Percentiles rank a stretch among this genome's conserved stretches.
Evolutionary conservation across 2,329 filamentous ascomycete species (phyloP).

Genomic region (Aspergillus hortae): DNA sequence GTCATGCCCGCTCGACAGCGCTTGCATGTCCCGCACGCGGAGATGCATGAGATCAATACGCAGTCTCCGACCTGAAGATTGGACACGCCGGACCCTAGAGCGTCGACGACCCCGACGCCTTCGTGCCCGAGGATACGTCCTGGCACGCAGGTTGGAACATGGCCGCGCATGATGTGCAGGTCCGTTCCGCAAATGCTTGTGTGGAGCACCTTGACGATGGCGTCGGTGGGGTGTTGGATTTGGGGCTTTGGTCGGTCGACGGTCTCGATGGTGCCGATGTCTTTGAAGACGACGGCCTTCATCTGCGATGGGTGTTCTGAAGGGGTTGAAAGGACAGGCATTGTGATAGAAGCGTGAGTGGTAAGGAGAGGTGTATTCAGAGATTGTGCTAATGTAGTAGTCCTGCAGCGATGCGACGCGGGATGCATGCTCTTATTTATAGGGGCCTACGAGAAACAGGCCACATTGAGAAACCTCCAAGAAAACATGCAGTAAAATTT

Average conservation of each 20-base stretch:
- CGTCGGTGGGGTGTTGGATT: conserved; percentile 42
- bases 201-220: conserved; percentile 45
- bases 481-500: too few species aligned
- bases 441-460: not conserved
- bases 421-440: not conserved
- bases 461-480: too few species aligned
- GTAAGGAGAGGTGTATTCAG: not conserved
- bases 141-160: conserved; percentile 46
- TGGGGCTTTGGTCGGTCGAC: conserved; percentile 38
- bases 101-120: conserved; percentile 49
- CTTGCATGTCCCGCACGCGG: conserved; percentile 49
- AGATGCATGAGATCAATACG: conserved; percentile 54
- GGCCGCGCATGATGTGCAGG: conserved; percentile 52
- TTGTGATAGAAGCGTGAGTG: not conserved
- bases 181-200: conserved; percentile 54
- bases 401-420: not conserved
- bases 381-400: not conserved
- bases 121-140: conserved; percentile 53
- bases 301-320: conserved; percentile 20
- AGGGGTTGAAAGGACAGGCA: not conserved
- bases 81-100: conserved; percentile 43
- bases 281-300: conserved; percentile 45
- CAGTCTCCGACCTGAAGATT: conserved; percentile 48
- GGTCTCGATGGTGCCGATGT: conserved; percentile 22
- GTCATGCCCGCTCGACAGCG: conserved; percentile 53